These are phyloP conservation scores for Talaromyces liani DNA, from an alignment of 495 filamentous ascomycete species.

Conservation along the genomic window DNA sequence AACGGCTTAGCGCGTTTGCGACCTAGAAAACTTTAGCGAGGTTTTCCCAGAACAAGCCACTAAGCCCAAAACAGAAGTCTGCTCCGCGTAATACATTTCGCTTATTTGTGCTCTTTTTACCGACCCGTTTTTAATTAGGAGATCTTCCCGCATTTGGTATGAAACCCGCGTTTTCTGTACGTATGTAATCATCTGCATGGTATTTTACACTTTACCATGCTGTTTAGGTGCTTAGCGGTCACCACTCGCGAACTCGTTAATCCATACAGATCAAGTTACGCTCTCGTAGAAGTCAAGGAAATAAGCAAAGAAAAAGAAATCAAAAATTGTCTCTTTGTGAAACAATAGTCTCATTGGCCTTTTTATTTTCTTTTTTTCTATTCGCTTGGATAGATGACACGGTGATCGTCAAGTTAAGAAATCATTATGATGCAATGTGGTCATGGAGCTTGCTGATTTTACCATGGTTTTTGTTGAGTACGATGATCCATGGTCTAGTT, in stretches of 20 bases:
- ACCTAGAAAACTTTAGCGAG: neutral
- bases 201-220: too few relatives aligned
- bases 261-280: neutral
- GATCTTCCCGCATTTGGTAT: slow-evolving; percentile 3
- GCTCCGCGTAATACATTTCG: neutral
- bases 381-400: neutral
- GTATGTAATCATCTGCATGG: neutral
- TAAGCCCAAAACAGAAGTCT: neutral
- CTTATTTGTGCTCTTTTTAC: neutral
- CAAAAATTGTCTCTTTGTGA: slow-evolving; percentile 2
- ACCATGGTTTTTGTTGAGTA: neutral
- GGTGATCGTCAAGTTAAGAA: neutral
- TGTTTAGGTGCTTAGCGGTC: neutral
- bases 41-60: neutral
- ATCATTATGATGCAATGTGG: neutral
- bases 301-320: neutral
- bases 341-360: neutral
- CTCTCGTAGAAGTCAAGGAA: neutral
- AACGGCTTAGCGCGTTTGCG: neutral
- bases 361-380: neutral
- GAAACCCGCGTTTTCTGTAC: slow-evolving; percentile 1
- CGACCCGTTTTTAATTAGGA: slow-evolving; percentile 2
- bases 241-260: neutral
- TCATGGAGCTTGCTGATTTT: neutral
- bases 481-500: neutral